Conservation (phyloP, 192 early-diverging fungal species). For the Powellomyces hirtus region DNA sequence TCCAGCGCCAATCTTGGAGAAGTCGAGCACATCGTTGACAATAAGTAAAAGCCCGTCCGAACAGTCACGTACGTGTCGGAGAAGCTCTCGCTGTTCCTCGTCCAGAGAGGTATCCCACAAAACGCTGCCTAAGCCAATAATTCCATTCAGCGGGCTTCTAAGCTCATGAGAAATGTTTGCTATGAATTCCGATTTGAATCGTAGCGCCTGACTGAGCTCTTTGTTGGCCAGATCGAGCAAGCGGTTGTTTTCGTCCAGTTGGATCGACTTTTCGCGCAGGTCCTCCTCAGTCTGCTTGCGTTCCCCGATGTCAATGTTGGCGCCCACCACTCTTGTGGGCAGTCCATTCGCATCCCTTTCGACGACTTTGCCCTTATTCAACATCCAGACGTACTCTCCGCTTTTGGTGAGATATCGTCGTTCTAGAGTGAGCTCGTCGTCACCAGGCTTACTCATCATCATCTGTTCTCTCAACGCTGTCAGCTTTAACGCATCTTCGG, state of each 20-base stretch:
- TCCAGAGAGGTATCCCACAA: slow-evolving; percentile 14
- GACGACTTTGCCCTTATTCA: background rate
- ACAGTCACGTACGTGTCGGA: slow-evolving; percentile 12
- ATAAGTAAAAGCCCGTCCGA: background rate
- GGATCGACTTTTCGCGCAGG: background rate
- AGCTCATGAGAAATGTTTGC: slow-evolving; percentile 7
- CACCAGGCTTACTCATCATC: background rate
- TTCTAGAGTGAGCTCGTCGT: background rate
- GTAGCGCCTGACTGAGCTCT: background rate
- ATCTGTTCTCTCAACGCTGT: background rate
- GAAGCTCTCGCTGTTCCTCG: slow-evolving; percentile 19
- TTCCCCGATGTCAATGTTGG: background rate
- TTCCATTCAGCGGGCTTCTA: background rate
- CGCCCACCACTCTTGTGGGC: background rate
- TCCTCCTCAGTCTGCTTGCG: background rate
- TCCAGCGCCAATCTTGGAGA: slow-evolving; percentile 16
- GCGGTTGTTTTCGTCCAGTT: background rate
- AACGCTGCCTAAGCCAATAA: slow-evolving; percentile 7
- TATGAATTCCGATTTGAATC: background rate
- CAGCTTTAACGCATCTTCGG: background rate
- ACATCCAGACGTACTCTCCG: background rate
- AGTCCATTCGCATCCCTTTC: background rate
- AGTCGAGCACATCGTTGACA: slow-evolving; percentile 22
- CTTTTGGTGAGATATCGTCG: background rate
- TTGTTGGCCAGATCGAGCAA: slow-evolving; percentile 1